Base-by-base conservation (phyloP, 371 early-diverging fungal species). In the Saksenaea vasiformis region DNA sequence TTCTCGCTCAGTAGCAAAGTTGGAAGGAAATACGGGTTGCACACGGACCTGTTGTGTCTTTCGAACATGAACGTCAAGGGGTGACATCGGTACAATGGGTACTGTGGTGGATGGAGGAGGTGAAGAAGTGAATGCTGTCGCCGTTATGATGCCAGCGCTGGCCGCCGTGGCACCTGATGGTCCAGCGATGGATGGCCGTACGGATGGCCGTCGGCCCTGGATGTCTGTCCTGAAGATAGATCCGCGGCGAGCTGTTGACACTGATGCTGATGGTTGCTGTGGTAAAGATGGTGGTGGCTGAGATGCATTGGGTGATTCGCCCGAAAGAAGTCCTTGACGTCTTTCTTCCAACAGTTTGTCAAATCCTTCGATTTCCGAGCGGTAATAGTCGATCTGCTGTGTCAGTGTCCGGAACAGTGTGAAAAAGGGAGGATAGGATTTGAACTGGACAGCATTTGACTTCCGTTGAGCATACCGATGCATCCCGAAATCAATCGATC, bases 331-430 rank as follows among this genome's bases (percentile, higher is more conserved):
- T 4, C 64, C 68, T 17, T 71, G 60, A 26, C 85, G 71, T 19
- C 85, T 77, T 24, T 85, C 80, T 27, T 78, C 70, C 41, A 85
- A 65, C 24, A 70, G 77, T 27, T 72, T 61, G 54, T 85, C 82
- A 65, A 85, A 85, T 17, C 76, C 72, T 51, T 82, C 76, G 19
- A 71, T 67, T 68, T 83, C 82, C 14, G 82, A 80, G 3, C 83
- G 80, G 60, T 85, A 85, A 43, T 77, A 85, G 44, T 80, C 82
- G 54, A 85, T 80, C 60, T 85, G 83, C 39, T 85, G 80, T 5
- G 85, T 85, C 60, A 85, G 61, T 0, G 83, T 85, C 55, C 71
- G 77, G 61, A 85, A 76, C 57, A 85, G 71, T 5, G 83, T 81
- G 61, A 83, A 85, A 62, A 85, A 78, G 7, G 80, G 80, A 8